Conservation (phyloP, 169 alveolate species). For the Eimeria sp. region DNA sequence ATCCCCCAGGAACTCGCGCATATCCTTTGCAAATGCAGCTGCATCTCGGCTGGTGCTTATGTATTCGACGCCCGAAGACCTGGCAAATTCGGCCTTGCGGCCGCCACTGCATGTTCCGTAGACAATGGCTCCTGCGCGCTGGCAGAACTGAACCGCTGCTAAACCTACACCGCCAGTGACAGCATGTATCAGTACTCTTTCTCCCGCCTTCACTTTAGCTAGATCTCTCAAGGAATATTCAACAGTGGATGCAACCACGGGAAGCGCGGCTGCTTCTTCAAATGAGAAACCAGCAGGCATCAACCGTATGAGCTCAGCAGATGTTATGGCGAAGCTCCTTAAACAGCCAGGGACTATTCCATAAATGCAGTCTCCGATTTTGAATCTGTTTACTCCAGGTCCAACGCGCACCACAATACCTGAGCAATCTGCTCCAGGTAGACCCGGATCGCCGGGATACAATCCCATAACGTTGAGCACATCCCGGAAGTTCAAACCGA, state of each 20-base stretch:
- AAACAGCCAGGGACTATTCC: conserved; percentile 89
- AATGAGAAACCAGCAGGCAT: conserved; percentile 76
- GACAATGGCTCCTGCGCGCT: conserved; percentile 87
- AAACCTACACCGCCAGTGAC: conserved; percentile 89
- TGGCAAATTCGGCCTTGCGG: conserved; percentile 82
- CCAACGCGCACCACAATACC: conserved; percentile 88
- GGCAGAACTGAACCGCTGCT: conserved; percentile 86
- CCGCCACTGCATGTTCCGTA: conserved; percentile 88
- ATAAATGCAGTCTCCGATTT: conserved; percentile 86
- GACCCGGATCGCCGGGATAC: conserved; percentile 93
- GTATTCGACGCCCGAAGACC: conserved; percentile 83
- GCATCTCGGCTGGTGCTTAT: conserved; percentile 87
- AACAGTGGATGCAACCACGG: conserved; percentile 88
- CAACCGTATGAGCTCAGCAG: neutral
- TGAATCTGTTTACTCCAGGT: conserved; percentile 54
- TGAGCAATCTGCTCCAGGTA: conserved; percentile 90
- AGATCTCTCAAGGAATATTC: conserved; percentile 87
- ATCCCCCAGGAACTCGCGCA: conserved; percentile 80
- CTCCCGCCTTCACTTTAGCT: conserved; percentile 87
- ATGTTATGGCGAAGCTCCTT: conserved; percentile 79
- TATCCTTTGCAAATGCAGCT: conserved; percentile 83
- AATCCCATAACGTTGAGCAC: conserved; percentile 89
- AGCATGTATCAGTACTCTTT: conserved; percentile 86
- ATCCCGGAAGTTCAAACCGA: conserved; percentile 88
- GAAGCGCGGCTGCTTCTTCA: conserved; percentile 88